Evolutionary conservation across 208 protist species (phyloP).

Genomic region (Acanthamoeba lenticulata): DNA sequence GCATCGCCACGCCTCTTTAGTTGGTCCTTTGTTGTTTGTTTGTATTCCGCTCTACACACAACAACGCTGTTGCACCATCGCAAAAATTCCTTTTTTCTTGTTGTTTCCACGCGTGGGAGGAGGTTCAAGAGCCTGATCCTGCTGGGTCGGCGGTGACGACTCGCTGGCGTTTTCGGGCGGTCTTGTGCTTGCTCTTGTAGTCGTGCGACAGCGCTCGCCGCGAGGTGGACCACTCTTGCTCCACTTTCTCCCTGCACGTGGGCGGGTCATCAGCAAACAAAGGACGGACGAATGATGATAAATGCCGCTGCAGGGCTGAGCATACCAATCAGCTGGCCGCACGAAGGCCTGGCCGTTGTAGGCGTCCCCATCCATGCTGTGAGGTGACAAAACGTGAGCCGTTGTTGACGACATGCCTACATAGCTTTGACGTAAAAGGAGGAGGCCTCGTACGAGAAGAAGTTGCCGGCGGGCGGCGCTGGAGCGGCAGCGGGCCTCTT

Average conservation of each 20-base stretch:
- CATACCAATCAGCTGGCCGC: background rate
- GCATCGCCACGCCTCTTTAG: too few relatives aligned
- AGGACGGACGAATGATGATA: too few relatives aligned
- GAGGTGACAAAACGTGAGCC: too few relatives aligned
- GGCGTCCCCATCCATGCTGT: background rate
- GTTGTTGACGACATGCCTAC: too few relatives aligned
- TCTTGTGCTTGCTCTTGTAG: slow-evolving; percentile 39
- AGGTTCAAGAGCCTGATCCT: background rate
- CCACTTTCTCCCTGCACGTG: background rate
- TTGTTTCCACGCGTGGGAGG: too few relatives aligned
- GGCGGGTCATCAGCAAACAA: background rate
- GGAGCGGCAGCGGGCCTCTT: background rate
- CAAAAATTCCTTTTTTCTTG: too few relatives aligned
- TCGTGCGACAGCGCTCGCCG: background rate
- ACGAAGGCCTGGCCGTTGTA: background rate
- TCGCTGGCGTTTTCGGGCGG: background rate
- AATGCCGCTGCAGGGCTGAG: background rate
- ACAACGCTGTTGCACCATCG: too few relatives aligned
- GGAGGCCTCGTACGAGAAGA: too few relatives aligned
- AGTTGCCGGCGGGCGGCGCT: too few relatives aligned
- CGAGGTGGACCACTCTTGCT: background rate
- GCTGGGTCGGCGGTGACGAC: background rate
- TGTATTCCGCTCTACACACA: too few relatives aligned
- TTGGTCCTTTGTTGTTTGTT: too few relatives aligned
- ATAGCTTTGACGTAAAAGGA: too few relatives aligned